Percentiles rank a stretch among this genome's conserved stretches.
These are phyloP conservation scores for Lachancea nothofagi DNA, from an alignment of 805 yeast species.

Conservation along the genomic window DNA sequence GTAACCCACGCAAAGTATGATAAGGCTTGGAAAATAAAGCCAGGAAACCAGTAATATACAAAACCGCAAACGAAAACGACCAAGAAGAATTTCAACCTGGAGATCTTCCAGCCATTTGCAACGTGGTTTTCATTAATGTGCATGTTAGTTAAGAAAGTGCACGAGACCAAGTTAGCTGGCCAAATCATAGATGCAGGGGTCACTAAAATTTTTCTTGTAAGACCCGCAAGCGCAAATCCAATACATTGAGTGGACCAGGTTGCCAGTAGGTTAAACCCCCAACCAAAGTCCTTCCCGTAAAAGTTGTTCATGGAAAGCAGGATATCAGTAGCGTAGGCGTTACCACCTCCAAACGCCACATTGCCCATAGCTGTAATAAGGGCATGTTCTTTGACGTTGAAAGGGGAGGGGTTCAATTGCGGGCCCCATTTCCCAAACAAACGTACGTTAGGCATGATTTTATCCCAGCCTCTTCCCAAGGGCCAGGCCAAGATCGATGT, in stretches of 20 bases:
- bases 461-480: constrained; percentile 47
- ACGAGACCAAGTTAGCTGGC: constrained; percentile 62
- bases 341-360: constrained; percentile 34
- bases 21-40: constrained; percentile 51
- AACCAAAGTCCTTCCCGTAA: constrained; percentile 41
- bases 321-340: constrained; percentile 57
- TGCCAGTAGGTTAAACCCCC: constrained; percentile 52
- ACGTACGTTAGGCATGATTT: constrained; percentile 31
- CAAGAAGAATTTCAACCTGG: constrained; percentile 46
- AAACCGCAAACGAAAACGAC: constrained; percentile 38
- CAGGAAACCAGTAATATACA: constrained; percentile 57
- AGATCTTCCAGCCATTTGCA: constrained; percentile 33
- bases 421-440: constrained; percentile 26
- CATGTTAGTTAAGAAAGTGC: constrained; percentile 17
- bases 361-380: constrained; percentile 49
- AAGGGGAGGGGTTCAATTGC: constrained; percentile 52
- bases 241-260: constrained; percentile 54
- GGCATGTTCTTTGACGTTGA: constrained; percentile 60
- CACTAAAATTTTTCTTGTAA: constrained; percentile 53
- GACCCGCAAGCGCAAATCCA: constrained; percentile 65
- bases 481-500: constrained; percentile 59
- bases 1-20: constrained; percentile 51
- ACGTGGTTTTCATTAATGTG: constrained; percentile 19
- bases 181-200: constrained; percentile 63
- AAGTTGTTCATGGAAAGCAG: constrained; percentile 46